Base-by-base conservation (phyloP, 1,139 yeast species). In the Suhomyces guaymorum region DNA sequence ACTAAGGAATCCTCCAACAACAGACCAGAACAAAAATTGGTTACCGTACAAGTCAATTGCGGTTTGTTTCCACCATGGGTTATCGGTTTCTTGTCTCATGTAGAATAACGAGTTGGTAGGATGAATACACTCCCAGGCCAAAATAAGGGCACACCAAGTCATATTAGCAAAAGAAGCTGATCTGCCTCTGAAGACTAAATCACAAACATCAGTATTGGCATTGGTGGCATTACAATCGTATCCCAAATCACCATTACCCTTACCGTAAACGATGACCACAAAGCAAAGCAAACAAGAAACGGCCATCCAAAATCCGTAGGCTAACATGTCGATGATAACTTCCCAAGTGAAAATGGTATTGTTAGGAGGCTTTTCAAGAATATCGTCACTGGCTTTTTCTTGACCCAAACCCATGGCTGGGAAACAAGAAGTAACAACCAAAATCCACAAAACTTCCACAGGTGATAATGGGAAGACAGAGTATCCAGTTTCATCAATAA, bases 361-460 rank as follows among this genome's bases (percentile, higher is more conserved):
- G 38, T 55, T 59, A 7, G 68, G 68, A 5, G 63, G 57, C 31
- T 51, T 47, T 11, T 54, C 55, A 43, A 62, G 57, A 18, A 61
- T 43, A 29, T 61, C 66, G 26, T 58, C 63, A 28, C 47, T 39
- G 10, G 66, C 66, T 29, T 48, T 50, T 38, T 62, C 66, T 42
- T 60, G 66, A 22, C 68, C 68, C 48, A 62, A 59, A 2, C 66
- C 68, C 68, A 62, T 62, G 32, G 68, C 68, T 17, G 68, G 68
- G 57, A 61, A 62, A 44, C 66, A 61, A 4, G 66, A 61, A 2
- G 68, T 62, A 15, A 61, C 63, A 10, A 62, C 66, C 45, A 62
- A 48, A 41, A 62, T 57, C 68, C 68, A 62, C 44, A 62, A 57
- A 10, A 60, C 66, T 41, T 62, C 66, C 22, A 62, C 68, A 2